Base-by-base conservation (phyloP, 2,329 filamentous ascomycete genomes). In the Cladobotryum protrusum region DNA sequence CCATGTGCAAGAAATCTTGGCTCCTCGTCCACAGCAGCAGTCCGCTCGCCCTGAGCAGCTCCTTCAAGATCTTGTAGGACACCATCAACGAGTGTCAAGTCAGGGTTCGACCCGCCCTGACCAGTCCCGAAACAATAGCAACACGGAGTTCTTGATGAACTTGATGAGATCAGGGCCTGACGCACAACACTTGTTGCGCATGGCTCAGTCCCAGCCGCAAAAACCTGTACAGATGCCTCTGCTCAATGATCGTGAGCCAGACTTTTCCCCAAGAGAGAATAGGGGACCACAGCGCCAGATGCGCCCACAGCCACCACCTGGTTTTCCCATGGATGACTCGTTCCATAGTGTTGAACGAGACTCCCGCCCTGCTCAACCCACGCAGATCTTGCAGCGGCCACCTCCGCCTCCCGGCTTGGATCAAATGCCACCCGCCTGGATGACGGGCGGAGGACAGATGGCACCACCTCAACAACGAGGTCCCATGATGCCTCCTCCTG, bases 141-240 rank as follows among this genome's bases (percentile, higher is more conserved):
- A 92, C 59, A 81, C 86, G n/a, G 87, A 95, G 56, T 91, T 93
- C 63, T 72, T 96, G 44, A 87, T 95, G 68, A 87, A 84, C 54
- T 76, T 96, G 29, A 93, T 96, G 87, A 74, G 77, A 52, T 70
- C 69, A 35, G 63, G 62, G 1, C 71, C 76, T 0, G 77, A 51
- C 18, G 52, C 47, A 19, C 48, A 49, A 12, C 45, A 74, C 43
- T 63, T 79, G 46, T 72, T 80, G 64, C 72, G 77, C 49, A 69
- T 73, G 68, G 73, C 75, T 40, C 77, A 79, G 56, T 75, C 76
- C 34, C 59, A 59, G 41, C 61, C 61, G 40, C 48, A 15, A 29
- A 51, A 53, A 35, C 56, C 53, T 32, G 19, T 46, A 3, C 59
- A 55, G 34, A 58, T 55, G 44, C 53, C 43, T 36, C 18, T 13